phyloP scores from a whole-genome alignment of 192 early-diverging fungal species.

The Umbelopsis vinacea region DNA sequence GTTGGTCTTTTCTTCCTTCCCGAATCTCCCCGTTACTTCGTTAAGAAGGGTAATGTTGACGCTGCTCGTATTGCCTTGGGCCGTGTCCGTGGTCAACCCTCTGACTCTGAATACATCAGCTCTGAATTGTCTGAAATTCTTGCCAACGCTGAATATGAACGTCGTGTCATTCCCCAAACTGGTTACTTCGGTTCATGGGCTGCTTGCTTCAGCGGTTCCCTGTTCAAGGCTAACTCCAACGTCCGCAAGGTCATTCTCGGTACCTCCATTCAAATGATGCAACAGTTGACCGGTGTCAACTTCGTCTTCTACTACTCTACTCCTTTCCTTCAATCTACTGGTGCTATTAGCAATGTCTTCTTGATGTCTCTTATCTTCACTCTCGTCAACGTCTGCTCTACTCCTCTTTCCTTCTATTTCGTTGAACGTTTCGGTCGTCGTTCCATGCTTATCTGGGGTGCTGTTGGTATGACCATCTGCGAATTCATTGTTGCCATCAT shows the following conservation, averaged over 20 bases:
- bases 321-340: conserved; percentile 54
- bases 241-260: conserved; percentile 62
- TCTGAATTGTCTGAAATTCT: conserved; percentile 72
- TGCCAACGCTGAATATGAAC: conserved; percentile 45
- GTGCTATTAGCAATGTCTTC: conserved; percentile 25
- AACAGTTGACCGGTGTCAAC: conserved; percentile 85
- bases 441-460: conserved; percentile 36
- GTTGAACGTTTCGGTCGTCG: conserved; percentile 31
- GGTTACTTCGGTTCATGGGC: conserved; percentile 57
- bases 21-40: conserved; percentile 82
- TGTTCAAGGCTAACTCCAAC: conserved; percentile 48
- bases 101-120: conserved; percentile 41
- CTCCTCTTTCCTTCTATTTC: conserved; percentile 51
- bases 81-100: conserved; percentile 15
- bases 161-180: conserved; percentile 47
- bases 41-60: conserved; percentile 64
- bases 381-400: conserved; percentile 35
- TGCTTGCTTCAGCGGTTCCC: conserved; percentile 55
- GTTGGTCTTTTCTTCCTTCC: conserved; percentile 76
- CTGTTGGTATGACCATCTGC: conserved; percentile 29
- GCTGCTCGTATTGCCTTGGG: conserved; percentile 63
- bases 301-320: conserved; percentile 78
- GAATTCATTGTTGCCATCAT: conserved; percentile 21
- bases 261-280: conserved; percentile 64
- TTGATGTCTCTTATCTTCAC: conserved; percentile 43